Base-by-base conservation (phyloP, 2,329 filamentous ascomycete species). In the Clonostachys sp. region DNA sequence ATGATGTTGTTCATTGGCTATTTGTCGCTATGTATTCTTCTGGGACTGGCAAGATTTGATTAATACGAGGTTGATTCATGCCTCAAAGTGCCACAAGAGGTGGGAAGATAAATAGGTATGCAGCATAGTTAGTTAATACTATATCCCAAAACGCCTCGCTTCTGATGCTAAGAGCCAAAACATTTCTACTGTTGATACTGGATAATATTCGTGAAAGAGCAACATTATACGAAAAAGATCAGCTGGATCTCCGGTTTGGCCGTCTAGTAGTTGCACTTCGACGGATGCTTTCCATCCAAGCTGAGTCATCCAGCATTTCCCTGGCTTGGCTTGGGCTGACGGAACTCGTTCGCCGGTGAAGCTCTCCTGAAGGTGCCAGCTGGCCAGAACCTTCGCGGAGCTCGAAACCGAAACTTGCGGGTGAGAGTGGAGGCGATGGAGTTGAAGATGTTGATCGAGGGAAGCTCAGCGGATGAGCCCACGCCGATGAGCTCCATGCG, bases 261-360 rank as follows among this genome's bases (percentile, higher is more conserved):
- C 68, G 72, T 45, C 71, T 70, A 46, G 78, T 78, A 46, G 91
- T 96, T 56, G 94, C 90, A 69, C 90, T 95, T 52, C 90, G 80
- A 53, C 91, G 78, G 54, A 96, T 91, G 72, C 89, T 95, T 68
- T 95, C 89, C 45, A 92, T 89, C 92, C 92, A 97, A 14, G 88
- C 86, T 16, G 89, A 94, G 59, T 92, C 88, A 59, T 94, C 89
- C 47, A 97, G 77, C 61, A 94, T 87, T 55, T 91, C 84, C 64
- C 91, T 81, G 55, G 95, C 87, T 58, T 91, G 86, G 43, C 84
- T 80, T 44, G 86, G 84, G 59, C 83, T 89, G 48, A 91, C 84
- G 6, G 77, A 75, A 64, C 86, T 91, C 47, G 79, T 81, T 20
- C 83, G 79, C 41, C 85, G 72, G 56, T 80, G 80, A 60, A 75